These are phyloP conservation scores for Dipteronia sinensis DNA, from an alignment of 345 rosid species.

Conservation along the genomic window DNA sequence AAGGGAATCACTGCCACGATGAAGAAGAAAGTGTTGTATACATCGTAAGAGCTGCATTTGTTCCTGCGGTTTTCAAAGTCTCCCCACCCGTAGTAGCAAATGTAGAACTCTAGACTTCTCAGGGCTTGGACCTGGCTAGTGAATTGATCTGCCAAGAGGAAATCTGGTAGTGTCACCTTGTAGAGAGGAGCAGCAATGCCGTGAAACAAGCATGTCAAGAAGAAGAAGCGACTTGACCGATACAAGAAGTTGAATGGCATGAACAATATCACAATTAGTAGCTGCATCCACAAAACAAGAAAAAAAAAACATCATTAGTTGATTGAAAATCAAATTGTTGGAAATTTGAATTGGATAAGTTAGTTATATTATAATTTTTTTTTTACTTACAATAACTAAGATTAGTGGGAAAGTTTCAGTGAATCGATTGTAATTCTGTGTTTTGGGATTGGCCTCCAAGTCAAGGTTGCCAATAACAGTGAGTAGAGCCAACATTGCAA, in stretches of 20 bases:
- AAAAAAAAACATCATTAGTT: not conserved
- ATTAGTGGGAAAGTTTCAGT: slow-evolving; percentile 45
- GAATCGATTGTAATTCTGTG: slow-evolving; percentile 27
- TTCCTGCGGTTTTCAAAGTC: slow-evolving; percentile 44
- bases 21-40: slow-evolving; percentile 50
- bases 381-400: slow-evolving; percentile 27
- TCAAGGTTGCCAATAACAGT: slow-evolving; percentile 42
- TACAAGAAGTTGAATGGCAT: slow-evolving; percentile 41
- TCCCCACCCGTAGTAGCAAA: slow-evolving; percentile 81
- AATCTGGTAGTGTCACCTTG: slow-evolving; percentile 66
- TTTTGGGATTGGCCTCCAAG: slow-evolving; percentile 46
- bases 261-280: slow-evolving; percentile 28
- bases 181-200: slow-evolving; percentile 48
- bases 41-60: slow-evolving; percentile 35
- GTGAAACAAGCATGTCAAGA: slow-evolving; percentile 38
- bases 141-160: slow-evolving; percentile 71
- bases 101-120: slow-evolving; percentile 68
- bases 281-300: slow-evolving; percentile 20
- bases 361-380: not conserved
- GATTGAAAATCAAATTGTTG: not conserved
- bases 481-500: slow-evolving; percentile 35
- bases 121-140: slow-evolving; percentile 84
- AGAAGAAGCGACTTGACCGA: slow-evolving; percentile 43
- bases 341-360: not conserved
- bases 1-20: slow-evolving; percentile 63